phyloP scores from a whole-genome alignment of 495 filamentous ascomycete species.

The Xylaria palmicola region DNA sequence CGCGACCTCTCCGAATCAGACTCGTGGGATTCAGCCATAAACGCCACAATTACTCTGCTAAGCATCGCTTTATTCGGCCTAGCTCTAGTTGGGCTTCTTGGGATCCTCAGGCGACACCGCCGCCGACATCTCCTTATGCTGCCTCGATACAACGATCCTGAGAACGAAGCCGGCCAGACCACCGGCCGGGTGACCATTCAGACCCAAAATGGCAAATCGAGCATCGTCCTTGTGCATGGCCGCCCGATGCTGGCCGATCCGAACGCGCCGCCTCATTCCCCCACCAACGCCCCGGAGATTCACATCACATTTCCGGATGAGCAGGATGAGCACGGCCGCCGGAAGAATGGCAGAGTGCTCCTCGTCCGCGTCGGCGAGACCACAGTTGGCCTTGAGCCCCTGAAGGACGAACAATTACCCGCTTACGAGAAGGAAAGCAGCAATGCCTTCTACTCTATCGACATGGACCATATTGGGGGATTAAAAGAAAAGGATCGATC shows the following conservation, averaged over 20 bases:
- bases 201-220: constrained; percentile 68
- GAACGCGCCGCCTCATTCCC: constrained; percentile 71
- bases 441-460: constrained; percentile 83
- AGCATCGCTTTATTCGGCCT: constrained; percentile 70
- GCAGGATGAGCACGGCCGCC: constrained; percentile 81
- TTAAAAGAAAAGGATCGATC: constrained; percentile 77
- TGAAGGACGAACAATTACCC: constrained; percentile 75
- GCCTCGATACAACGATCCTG: constrained; percentile 56
- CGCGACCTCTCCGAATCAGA: constrained; percentile 42
- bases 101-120: constrained; percentile 63
- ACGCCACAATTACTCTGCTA: constrained; percentile 76
- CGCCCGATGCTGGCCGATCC: constrained; percentile 73
- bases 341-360: constrained; percentile 83
- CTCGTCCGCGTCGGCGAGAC: constrained; percentile 89
- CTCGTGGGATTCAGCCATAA: constrained; percentile 54
- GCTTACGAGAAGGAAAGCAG: constrained; percentile 78
- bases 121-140: constrained; percentile 52
- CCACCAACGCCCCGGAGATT: constrained; percentile 84
- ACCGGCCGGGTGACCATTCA: constrained; percentile 49
- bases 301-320: constrained; percentile 98
- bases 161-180: constrained; percentile 51
- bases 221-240: constrained; percentile 67
- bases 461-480: constrained; percentile 92
- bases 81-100: constrained; percentile 61
- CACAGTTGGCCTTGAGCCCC: constrained; percentile 81